Conservation (phyloP, 192 early-diverging fungal genomes). For the Coemansia sp. region DNA sequence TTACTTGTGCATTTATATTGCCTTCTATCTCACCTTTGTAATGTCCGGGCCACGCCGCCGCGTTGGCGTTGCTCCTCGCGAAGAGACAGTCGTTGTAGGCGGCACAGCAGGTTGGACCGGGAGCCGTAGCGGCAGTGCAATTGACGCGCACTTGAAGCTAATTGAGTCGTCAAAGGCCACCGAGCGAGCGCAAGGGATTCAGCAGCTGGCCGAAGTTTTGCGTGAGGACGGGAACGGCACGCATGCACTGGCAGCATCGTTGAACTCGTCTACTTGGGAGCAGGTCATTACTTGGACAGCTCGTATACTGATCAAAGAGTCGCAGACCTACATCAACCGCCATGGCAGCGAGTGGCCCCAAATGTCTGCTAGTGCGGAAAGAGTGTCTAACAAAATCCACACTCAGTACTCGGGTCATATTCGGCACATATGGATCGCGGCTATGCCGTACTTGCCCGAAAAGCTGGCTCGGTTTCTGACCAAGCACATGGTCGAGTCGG, state of each 20-base stretch:
- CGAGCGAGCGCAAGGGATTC: conserved; percentile 41
- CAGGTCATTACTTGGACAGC: conserved; percentile 46
- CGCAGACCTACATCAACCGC: conserved; percentile 44
- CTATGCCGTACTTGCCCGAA: conserved; percentile 44
- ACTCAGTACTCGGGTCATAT: conserved; percentile 42
- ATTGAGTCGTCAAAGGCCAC: conserved; percentile 50
- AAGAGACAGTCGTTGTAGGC: conserved; percentile 3
- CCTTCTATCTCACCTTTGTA: neutral
- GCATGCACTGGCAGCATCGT: conserved; percentile 24
- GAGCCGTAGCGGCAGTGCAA: conserved; percentile 17
- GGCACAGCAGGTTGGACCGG: neutral
- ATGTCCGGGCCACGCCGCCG: conserved; percentile 41
- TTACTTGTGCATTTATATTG: neutral
- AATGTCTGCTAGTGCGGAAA: conserved; percentile 24
- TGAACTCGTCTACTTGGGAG: conserved; percentile 30
- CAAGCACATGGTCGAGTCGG: conserved; percentile 40
- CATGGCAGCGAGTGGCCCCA: conserved; percentile 36
- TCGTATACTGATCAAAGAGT: conserved; percentile 46
- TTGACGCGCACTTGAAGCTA: conserved; percentile 33
- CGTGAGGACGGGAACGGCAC: conserved; percentile 34
- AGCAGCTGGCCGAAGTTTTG: conserved; percentile 41
- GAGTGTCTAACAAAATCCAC: conserved; percentile 40
- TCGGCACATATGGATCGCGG: conserved; percentile 52
- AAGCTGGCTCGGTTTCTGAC: conserved; percentile 38
- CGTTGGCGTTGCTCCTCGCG: conserved; percentile 36